These are phyloP conservation scores for Bacidia gigantensis DNA, from an alignment of 495 filamentous ascomycete species.

Conservation along the genomic window DNA sequence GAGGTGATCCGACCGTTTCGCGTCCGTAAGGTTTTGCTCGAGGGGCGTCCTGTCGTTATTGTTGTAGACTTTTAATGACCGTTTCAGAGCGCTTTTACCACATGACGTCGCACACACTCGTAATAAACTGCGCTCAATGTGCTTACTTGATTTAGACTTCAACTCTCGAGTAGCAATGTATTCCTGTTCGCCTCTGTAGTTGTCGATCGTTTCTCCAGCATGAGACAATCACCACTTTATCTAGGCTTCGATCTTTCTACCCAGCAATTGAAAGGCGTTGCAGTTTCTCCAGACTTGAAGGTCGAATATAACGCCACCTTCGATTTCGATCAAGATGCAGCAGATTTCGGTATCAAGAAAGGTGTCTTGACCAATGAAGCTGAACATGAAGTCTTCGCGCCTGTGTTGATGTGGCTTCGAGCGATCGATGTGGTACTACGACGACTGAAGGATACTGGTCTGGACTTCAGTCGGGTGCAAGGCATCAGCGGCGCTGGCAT, in stretches of 20 bases:
- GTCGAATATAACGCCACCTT: slow-evolving; percentile 63
- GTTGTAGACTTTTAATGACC: too few species aligned
- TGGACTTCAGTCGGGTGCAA: slow-evolving; percentile 62
- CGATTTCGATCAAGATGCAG: slow-evolving; percentile 61
- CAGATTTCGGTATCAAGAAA: slow-evolving; percentile 61
- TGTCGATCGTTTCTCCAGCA: too few species aligned
- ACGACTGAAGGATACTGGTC: slow-evolving; percentile 53
- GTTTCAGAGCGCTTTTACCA: too few species aligned
- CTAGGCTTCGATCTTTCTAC: slow-evolving; percentile 94
- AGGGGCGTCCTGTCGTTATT: too few species aligned
- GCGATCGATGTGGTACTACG: slow-evolving; percentile 72
- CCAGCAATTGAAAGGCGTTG: slow-evolving; percentile 87
- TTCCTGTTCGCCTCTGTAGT: too few species aligned
- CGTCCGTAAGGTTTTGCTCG: too few species aligned
- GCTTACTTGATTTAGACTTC: too few species aligned
- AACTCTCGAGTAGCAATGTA: too few species aligned
- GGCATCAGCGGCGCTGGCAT: slow-evolving; percentile 88
- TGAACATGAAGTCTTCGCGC: slow-evolving; percentile 79
- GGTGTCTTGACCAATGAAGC: slow-evolving; percentile 70
- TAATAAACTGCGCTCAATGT: too few species aligned
- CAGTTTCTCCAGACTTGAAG: slow-evolving; percentile 65
- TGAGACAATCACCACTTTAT: slow-evolving; percentile 57
- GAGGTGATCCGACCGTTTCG: too few species aligned
- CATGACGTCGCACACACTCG: too few species aligned
- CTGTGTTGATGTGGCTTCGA: slow-evolving; percentile 88